Conservation (phyloP, 116 monocot species). For the Posidonia oceanica region DNA sequence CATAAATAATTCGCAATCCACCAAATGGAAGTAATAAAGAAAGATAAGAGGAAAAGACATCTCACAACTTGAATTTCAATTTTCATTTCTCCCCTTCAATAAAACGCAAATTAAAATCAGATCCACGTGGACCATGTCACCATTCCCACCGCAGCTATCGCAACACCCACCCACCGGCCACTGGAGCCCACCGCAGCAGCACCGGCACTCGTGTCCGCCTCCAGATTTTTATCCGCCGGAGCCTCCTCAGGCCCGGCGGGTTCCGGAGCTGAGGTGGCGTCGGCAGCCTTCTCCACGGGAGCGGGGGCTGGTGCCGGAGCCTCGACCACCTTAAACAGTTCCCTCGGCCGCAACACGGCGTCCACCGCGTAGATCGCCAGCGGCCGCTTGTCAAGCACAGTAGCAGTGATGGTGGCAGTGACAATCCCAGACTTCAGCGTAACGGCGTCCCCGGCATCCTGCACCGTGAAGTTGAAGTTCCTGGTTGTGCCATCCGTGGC, state of each 20-base stretch:
- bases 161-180: neutral
- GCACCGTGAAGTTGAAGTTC: slow-evolving; percentile 65
- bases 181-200: neutral
- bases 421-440: slow-evolving; percentile 38
- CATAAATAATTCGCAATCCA: too few species aligned
- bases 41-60: too few species aligned
- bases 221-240: slow-evolving; percentile 14
- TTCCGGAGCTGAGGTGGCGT: neutral
- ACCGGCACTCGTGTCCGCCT: slow-evolving; percentile 8
- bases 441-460: slow-evolving; percentile 56
- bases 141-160: neutral
- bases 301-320: slow-evolving; percentile 29
- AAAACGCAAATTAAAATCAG: neutral
- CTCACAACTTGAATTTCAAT: neutral
- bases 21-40: too few species aligned
- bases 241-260: neutral
- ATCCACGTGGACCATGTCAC: neutral
- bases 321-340: slow-evolving; percentile 54
- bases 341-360: slow-evolving; percentile 64
- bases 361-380: slow-evolving; percentile 52
- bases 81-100: neutral
- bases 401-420: slow-evolving; percentile 37
- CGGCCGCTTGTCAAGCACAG: slow-evolving; percentile 51
- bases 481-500: slow-evolving; percentile 52
- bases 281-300: slow-evolving; percentile 3